Evolutionary conservation across 495 filamentous ascomycete genomes (phyloP), one percentile per base, ranked within the genome.

Genomic region (Pyrenula massariospora): DNA sequence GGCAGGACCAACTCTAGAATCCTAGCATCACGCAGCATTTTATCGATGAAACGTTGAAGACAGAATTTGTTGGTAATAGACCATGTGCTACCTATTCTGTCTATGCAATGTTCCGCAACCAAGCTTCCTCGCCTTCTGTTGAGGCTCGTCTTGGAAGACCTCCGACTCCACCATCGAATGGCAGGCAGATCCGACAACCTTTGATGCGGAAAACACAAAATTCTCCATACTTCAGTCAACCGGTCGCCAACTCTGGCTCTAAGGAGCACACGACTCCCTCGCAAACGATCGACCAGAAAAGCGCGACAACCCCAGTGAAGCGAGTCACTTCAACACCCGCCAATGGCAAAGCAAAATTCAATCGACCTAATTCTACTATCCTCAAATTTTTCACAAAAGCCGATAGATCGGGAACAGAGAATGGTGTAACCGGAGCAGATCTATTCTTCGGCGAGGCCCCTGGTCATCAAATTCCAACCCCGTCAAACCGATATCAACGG

Each of bases 151-250:
- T 50, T 61, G 3, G 65, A 55, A 15, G 64, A 64, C 12, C 64
- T 70, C 54, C 66, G 69, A 52, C 62, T 63, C 47, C 55, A 65
- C 22, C 73, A 74, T 65, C 81, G 81, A 54, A 79, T 86, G 54
- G 88, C 85, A 20, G 87, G 87, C 24, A 85, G 94, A 69, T 70
- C 97, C 47, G 97, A 98, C 70, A 88, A 96, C 76, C 88, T 42
- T 42, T 15, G 15, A 42, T 15, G 15, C 5, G 31, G 15, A 15
- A 5, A 8, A 8, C 31, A 8, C 15, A 42, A 8, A 42, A 42
- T 15, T 42, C 31, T 42, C 31, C 31, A 8, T 42, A 42, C 31
- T 42, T 42, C 15, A 15, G 31, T 42, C 31, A 42, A 42, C 15
- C 15, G 15, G 15, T 5, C 15, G 31, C 8, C 31, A 42, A 42